phyloP scores from a whole-genome alignment of 257 asterid species.

The Solanum virginianum region DNA sequence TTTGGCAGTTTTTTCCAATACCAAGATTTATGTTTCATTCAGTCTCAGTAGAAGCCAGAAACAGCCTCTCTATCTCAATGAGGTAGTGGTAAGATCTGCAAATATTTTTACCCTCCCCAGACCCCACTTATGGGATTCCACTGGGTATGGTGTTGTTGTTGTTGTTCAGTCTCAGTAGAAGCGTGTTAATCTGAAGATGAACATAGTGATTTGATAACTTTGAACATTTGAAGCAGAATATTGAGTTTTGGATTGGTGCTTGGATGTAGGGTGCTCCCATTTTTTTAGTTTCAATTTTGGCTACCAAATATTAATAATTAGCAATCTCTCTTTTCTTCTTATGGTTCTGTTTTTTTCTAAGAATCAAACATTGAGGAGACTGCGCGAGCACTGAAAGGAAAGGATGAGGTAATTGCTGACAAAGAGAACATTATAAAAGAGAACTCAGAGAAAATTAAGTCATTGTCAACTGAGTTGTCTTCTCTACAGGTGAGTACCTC shows the following conservation, averaged over 20 bases:
- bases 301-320: not conserved
- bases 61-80: too few relatives aligned
- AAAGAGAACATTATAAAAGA: conserved; percentile 58
- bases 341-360: conserved; percentile 11
- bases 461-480: conserved; percentile 58
- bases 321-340: not conserved
- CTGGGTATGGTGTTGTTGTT: too few relatives aligned
- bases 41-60: not conserved
- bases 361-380: conserved; percentile 62
- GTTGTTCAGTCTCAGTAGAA: not conserved
- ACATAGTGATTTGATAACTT: not conserved
- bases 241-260: not conserved
- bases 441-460: conserved; percentile 41
- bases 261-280: not conserved
- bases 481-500: conserved; percentile 55
- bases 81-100: too few relatives aligned
- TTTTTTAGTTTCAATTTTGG: not conserved
- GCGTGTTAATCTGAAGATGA: not conserved
- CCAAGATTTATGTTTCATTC: not conserved
- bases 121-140: too few relatives aligned
- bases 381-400: conserved; percentile 45
- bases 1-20: not conserved
- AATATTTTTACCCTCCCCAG: too few relatives aligned
- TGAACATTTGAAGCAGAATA: not conserved
- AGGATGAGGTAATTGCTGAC: conserved; percentile 47